Conservation (phyloP, 805 yeast genomes). For the Metschnikowia colocasiae region DNA sequence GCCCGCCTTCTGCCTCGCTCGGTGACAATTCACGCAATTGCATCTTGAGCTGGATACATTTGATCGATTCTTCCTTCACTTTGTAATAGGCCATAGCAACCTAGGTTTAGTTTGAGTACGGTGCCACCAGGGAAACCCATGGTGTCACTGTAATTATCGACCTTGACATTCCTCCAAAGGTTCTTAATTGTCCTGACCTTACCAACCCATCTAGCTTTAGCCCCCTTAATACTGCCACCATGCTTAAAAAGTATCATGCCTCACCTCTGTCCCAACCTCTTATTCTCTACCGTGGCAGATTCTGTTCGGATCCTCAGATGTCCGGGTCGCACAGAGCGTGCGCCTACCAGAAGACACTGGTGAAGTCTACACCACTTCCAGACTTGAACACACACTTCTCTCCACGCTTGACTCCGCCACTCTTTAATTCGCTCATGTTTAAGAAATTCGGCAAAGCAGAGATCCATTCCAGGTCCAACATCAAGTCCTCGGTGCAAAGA, state of each 20-base stretch:
- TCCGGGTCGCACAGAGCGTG: constrained; percentile 3
- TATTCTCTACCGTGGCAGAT: too few relatives aligned
- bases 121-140: constrained; percentile 39
- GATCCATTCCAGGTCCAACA: constrained; percentile 83
- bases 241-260: too few relatives aligned
- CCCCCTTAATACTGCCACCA: too few relatives aligned
- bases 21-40: constrained; percentile 26
- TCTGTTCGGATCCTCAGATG: too few relatives aligned
- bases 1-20: constrained; percentile 51
- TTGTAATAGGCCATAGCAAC: constrained; percentile 39
- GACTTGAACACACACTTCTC: too few relatives aligned
- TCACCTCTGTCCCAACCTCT: too few relatives aligned
- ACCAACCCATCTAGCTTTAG: too few relatives aligned
- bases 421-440: constrained; percentile 34
- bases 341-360: not conserved
- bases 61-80: constrained; percentile 4
- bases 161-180: constrained; percentile 29
- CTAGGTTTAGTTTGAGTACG: constrained; percentile 45
- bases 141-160: constrained; percentile 47
- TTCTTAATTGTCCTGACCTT: too few relatives aligned
- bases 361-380: too few relatives aligned
- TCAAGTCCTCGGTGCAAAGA: constrained; percentile 92
- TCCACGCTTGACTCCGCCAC: not conserved
- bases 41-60: constrained; percentile 46
- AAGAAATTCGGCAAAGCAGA: constrained; percentile 77